These are phyloP conservation scores for Pichia sp. DNA, from an alignment of 1,139 yeast species.

Conservation along the genomic window DNA sequence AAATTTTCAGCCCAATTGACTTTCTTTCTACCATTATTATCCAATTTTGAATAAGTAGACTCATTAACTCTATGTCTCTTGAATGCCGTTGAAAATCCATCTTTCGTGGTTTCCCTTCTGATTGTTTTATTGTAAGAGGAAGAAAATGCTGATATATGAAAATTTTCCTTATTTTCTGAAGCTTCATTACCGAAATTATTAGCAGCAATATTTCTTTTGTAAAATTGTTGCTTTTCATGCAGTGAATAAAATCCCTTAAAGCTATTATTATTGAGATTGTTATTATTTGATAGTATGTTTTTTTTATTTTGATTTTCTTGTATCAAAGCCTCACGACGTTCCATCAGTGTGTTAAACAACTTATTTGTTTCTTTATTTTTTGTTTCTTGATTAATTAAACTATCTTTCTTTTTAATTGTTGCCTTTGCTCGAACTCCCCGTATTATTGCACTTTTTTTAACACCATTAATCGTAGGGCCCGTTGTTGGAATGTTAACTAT, in stretches of 20 bases:
- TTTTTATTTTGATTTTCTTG: constrained; percentile 1
- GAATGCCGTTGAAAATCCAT: constrained; percentile 3
- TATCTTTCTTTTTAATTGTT: constrained; percentile 4
- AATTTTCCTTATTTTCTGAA: background rate
- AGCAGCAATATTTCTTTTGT: constrained; percentile 4
- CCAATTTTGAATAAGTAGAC: background rate
- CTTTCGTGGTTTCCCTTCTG: too few relatives aligned
- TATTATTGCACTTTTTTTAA: constrained; percentile 50
- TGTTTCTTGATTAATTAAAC: background rate
- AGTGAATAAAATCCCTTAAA: constrained; percentile 15
- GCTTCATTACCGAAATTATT: background rate
- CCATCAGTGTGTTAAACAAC: constrained; percentile 5
- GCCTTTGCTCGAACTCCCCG: constrained; percentile 34
- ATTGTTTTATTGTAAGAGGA: too few relatives aligned
- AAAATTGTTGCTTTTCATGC: constrained; percentile 12
- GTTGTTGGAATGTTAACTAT: constrained; percentile 64
- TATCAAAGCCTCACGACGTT: constrained; percentile 3
- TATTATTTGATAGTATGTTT: constrained; percentile 1
- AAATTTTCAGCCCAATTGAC: constrained; percentile 50
- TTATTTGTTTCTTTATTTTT: background rate
- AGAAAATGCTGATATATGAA: too few relatives aligned
- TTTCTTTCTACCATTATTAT: constrained; percentile 15
- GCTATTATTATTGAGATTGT: background rate
- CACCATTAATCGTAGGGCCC: constrained; percentile 31
- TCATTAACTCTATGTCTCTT: constrained; percentile 7